A percentile compares a stretch with the other conserved stretches of the same genome.
Evolutionary conservation across 768 basidiomycete species (phyloP).

Genomic region (Cystofilobasidium macerans): DNA sequence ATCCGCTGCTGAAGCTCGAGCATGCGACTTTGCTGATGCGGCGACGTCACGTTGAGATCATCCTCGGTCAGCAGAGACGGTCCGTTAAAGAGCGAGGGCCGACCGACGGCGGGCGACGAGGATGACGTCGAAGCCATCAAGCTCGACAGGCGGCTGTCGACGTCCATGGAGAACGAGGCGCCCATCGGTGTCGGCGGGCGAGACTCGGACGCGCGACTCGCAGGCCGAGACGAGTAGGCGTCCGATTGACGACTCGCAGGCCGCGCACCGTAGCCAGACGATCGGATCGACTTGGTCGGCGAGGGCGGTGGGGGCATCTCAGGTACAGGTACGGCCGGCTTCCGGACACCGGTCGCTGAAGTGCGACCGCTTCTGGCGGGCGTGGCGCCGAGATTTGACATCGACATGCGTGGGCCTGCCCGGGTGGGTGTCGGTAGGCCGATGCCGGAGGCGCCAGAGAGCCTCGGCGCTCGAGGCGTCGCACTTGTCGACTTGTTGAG

Average conservation of each 20-base stretch:
- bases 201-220: slow-evolving; percentile 4
- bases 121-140: slow-evolving; percentile 37
- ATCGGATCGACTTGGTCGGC: slow-evolving; percentile 8
- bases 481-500: slow-evolving; percentile 5
- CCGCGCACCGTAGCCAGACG: neutral
- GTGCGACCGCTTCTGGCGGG: slow-evolving; percentile 13
- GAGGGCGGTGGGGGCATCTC: slow-evolving; percentile 23
- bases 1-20: slow-evolving; percentile 40
- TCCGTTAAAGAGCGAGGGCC: neutral
- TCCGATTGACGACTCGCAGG: slow-evolving; percentile 17
- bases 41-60: slow-evolving; percentile 2
- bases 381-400: neutral
- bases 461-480: slow-evolving; percentile 8
- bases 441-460: neutral
- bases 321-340: neutral
- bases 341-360: slow-evolving; percentile 7
- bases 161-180: slow-evolving; percentile 31
- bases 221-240: neutral
- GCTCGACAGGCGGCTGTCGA: slow-evolving; percentile 47
- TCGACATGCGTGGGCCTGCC: neutral
- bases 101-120: neutral
- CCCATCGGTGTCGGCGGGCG: slow-evolving; percentile 24
- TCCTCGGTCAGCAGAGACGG: neutral
- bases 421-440: neutral
- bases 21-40: neutral